Percentiles rank a stretch among this genome's conserved stretches.
These are phyloP conservation scores for Borovskyia barvae DNA, from an alignment of 208 protist species.

Conservation along the genomic window DNA sequence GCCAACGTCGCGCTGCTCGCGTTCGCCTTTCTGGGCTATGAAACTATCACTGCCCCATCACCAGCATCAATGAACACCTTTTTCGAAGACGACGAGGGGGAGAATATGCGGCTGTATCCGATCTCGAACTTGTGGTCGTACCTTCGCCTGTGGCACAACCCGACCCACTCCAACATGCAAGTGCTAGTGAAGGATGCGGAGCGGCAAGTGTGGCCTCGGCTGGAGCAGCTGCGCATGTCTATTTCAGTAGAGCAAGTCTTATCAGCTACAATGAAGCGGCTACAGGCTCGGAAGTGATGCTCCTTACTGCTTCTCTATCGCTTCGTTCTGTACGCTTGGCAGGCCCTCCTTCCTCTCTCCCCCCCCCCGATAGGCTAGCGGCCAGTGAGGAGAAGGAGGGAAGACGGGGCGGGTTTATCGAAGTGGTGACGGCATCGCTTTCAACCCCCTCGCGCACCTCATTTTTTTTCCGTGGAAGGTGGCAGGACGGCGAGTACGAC, in stretches of 20 bases:
- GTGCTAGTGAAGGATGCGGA: conserved; percentile 28
- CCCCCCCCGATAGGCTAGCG: no score
- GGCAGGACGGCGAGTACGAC: no score
- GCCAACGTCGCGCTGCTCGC: conserved; percentile 8
- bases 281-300: conserved; percentile 4
- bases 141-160: conserved; percentile 19
- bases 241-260: conserved; percentile 38
- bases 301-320: not conserved
- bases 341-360: no score
- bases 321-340: no score
- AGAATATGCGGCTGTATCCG: conserved; percentile 19
- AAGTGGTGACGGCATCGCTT: no score
- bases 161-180: conserved; percentile 12
- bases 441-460: no score
- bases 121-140: conserved; percentile 10
- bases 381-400: no score
- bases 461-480: no score
- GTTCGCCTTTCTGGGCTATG: conserved; percentile 15
- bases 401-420: no score
- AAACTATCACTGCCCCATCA: conserved; percentile 15
- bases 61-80: conserved; percentile 9
- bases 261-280: conserved; percentile 23
- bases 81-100: conserved; percentile 13
- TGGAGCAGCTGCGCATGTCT: conserved; percentile 42
- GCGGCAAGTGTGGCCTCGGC: conserved; percentile 38